A percentile compares a stretch with the other conserved stretches of the same genome.
Evolutionary conservation across 129 eudicot species (phyloP).

Genomic region (Lactuca sativa): DNA sequence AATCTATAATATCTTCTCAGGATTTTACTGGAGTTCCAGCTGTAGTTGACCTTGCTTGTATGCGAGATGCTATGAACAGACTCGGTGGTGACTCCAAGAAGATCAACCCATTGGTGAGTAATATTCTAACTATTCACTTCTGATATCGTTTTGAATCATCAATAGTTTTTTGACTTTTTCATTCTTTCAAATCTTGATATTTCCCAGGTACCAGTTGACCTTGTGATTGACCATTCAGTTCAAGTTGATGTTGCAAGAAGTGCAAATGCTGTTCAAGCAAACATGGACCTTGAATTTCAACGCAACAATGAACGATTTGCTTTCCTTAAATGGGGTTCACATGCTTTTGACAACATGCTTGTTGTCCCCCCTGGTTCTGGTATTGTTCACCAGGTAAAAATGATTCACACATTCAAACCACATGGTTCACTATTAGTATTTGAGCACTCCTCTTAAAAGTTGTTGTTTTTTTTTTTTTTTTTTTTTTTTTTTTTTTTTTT

Average conservation of each 20-base stretch:
- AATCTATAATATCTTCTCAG: constrained; percentile 28
- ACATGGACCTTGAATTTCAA: constrained; percentile 90
- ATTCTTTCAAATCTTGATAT: neutral
- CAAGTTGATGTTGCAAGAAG: constrained; percentile 97
- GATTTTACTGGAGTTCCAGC: constrained; percentile 99
- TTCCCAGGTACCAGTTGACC: constrained; percentile 95
- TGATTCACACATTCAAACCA: constrained; percentile 17
- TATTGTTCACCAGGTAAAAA: constrained; percentile 96
- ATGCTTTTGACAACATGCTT: constrained; percentile 95
- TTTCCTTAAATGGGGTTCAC: constrained; percentile 96
- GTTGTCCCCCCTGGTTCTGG: constrained; percentile 99
- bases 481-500: too few relatives aligned
- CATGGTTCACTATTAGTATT: neutral
- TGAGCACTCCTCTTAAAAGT: neutral
- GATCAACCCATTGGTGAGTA: constrained; percentile 87
- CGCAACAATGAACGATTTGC: constrained; percentile 94
- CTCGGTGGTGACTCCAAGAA: constrained; percentile 89
- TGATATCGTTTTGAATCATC: neutral
- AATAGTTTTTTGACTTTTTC: neutral
- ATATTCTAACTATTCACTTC: constrained; percentile 1
- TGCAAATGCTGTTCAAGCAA: constrained; percentile 89
- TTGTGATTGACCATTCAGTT: constrained; percentile 97
- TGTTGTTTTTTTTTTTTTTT: too few relatives aligned
- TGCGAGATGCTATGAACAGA: constrained; percentile 96
- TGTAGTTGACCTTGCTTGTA: constrained; percentile 97